Evolutionary conservation across 768 basidiomycete genomes (phyloP).

Genomic region (Boletus pseudopeckii): DNA sequence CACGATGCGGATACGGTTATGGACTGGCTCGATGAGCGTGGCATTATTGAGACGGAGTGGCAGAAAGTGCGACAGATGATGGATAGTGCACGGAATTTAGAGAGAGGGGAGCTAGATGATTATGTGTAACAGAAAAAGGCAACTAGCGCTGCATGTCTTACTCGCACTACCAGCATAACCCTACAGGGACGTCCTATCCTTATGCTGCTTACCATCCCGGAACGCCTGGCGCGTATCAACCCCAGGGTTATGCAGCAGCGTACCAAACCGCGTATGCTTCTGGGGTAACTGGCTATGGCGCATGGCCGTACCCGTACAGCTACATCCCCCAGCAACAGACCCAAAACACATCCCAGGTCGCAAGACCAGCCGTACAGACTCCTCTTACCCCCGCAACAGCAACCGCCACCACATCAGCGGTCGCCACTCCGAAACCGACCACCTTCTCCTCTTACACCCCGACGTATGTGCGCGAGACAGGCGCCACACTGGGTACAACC

Average conservation of each 20-base stretch:
- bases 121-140: not conserved
- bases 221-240: constrained; percentile 42
- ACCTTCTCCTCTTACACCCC: constrained; percentile 60
- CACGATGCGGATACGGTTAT: constrained; percentile 74
- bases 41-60: constrained; percentile 68
- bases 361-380: constrained; percentile 28
- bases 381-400: constrained; percentile 25
- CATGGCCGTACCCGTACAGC: constrained; percentile 68
- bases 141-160: constrained; percentile 26
- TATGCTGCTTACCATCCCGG: constrained; percentile 61
- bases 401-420: constrained; percentile 29
- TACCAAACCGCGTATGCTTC: constrained; percentile 50
- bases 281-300: constrained; percentile 64
- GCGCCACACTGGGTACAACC: constrained; percentile 33
- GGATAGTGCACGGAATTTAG: constrained; percentile 67
- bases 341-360: constrained; percentile 24
- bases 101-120: constrained; percentile 45
- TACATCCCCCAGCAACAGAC: constrained; percentile 46
- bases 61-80: constrained; percentile 67
- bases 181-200: constrained; percentile 57
- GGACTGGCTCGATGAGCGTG: constrained; percentile 75
- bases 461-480: constrained; percentile 47
- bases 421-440: constrained; percentile 36
- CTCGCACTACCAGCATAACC: constrained; percentile 35
- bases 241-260: constrained; percentile 49